These are phyloP conservation scores for Sarocladiaceae sp. DNA, from an alignment of 2,329 filamentous ascomycete genomes.

Conservation along the genomic window DNA sequence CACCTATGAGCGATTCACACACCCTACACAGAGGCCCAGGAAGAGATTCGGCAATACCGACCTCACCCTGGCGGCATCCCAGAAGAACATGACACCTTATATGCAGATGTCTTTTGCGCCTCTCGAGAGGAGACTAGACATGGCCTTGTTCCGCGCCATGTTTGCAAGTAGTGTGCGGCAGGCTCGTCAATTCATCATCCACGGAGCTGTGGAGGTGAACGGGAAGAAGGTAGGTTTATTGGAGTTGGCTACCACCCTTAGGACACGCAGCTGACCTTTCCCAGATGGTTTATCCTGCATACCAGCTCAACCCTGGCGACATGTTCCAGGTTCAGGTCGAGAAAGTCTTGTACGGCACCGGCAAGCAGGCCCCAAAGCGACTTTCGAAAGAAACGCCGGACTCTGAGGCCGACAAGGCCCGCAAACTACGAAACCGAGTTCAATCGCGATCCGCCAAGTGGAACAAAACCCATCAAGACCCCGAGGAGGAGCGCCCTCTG, in stretches of 20 bases:
- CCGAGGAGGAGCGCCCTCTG: slow-evolving; percentile 15
- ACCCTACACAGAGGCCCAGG: slow-evolving; percentile 5
- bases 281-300: slow-evolving; percentile 87
- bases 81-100: slow-evolving; percentile 63
- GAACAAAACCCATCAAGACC: neutral
- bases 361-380: slow-evolving; percentile 38
- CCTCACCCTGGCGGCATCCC: slow-evolving; percentile 25
- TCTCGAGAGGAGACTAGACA: slow-evolving; percentile 82
- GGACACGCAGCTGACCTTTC: neutral
- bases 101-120: slow-evolving; percentile 96
- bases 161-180: slow-evolving; percentile 92
- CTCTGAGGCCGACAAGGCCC: slow-evolving; percentile 17
- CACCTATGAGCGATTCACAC: slow-evolving; percentile 10
- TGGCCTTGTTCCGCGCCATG: slow-evolving; percentile 87
- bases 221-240: slow-evolving; percentile 68
- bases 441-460: slow-evolving; percentile 13
- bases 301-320: slow-evolving; percentile 92
- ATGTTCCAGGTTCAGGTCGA: slow-evolving; percentile 95
- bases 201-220: slow-evolving; percentile 92
- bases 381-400: neutral
- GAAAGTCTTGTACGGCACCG: slow-evolving; percentile 81
- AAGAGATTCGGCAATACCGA: slow-evolving; percentile 25
- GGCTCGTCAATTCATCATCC: slow-evolving; percentile 88
- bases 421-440: slow-evolving; percentile 6
- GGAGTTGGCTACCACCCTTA: neutral